Percentiles rank a stretch among this genome's conserved stretches.
Evolutionary conservation across 2,329 filamentous ascomycete species (phyloP).

Genomic region (Bipolaris cookei): DNA sequence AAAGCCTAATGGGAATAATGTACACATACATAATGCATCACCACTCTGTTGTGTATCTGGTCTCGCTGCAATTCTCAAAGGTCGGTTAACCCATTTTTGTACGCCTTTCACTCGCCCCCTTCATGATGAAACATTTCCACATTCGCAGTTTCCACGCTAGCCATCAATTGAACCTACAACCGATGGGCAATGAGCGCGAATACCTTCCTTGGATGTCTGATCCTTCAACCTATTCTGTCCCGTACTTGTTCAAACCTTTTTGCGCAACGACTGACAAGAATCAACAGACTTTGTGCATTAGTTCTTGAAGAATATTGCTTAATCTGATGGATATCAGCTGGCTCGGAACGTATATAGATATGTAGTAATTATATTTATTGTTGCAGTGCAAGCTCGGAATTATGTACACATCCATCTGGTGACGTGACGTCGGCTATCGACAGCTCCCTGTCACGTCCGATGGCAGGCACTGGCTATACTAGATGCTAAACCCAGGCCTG

Average conservation of each 20-base stretch:
- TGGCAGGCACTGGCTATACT: neutral
- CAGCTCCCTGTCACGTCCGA: neutral
- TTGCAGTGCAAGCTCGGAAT: too few relatives aligned
- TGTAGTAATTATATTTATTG: neutral
- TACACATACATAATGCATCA: neutral
- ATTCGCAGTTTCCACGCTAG: conserved; percentile 93
- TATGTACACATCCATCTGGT: too few relatives aligned
- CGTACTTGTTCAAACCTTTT: conserved; percentile 11
- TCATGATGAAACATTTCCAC: conserved; percentile 76
- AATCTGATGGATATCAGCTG: too few relatives aligned
- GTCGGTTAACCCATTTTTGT: conserved; percentile 41
- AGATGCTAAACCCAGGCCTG: neutral
- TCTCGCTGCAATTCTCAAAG: conserved; percentile 10
- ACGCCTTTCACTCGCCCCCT: conserved; percentile 24
- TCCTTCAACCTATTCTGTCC: conserved; percentile 23
- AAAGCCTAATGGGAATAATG: neutral
- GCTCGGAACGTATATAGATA: neutral
- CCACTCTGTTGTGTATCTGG: neutral
- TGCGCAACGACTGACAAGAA: conserved; percentile 26
- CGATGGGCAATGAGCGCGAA: conserved; percentile 70
- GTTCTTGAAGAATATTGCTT: neutral
- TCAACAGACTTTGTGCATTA: conserved; percentile 10
- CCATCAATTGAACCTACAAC: conserved; percentile 67
- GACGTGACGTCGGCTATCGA: neutral
- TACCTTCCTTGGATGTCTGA: conserved; percentile 81